These are phyloP conservation scores for Russula sp. DNA, from an alignment of 768 basidiomycete genomes.

Conservation along the genomic window DNA sequence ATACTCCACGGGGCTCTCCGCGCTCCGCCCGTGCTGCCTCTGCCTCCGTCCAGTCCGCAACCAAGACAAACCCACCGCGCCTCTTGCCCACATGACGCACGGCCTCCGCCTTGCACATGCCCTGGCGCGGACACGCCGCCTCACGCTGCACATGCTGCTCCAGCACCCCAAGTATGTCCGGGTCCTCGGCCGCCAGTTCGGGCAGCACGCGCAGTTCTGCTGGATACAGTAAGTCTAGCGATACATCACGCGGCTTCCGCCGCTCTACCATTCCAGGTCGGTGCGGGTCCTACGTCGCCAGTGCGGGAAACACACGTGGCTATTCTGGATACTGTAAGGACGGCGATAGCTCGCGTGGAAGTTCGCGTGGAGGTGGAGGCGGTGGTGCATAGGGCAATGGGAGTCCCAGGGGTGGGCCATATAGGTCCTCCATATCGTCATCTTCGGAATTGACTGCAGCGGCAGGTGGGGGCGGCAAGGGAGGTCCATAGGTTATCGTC, in stretches of 20 bases:
- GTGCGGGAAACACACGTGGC: too few species aligned
- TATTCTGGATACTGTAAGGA: neutral
- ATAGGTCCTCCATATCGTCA: constrained; percentile 12
- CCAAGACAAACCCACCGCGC: constrained; percentile 17
- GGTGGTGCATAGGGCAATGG: neutral
- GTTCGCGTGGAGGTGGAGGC: neutral
- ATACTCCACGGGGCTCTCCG: neutral
- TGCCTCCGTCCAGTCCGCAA: neutral
- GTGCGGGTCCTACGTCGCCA: too few species aligned
- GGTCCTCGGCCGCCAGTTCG: constrained; percentile 11
- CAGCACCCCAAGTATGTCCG: constrained; percentile 3
- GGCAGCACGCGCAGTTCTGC: neutral
- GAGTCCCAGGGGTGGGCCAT: neutral
- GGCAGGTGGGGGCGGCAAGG: neutral
- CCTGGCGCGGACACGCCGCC: constrained; percentile 5
- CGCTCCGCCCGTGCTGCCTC: neutral
- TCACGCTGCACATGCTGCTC: constrained; percentile 15
- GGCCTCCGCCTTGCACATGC: constrained; percentile 12
- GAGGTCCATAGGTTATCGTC: neutral
- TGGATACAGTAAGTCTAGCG: neutral
- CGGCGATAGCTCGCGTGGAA: neutral
- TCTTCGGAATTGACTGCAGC: neutral
- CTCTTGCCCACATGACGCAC: neutral
- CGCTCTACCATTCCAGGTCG: too few species aligned
- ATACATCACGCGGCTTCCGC: too few species aligned